Evolutionary conservation across 1,284 basidiomycete genomes (phyloP).

Genomic region (Marasmius oreades): DNA sequence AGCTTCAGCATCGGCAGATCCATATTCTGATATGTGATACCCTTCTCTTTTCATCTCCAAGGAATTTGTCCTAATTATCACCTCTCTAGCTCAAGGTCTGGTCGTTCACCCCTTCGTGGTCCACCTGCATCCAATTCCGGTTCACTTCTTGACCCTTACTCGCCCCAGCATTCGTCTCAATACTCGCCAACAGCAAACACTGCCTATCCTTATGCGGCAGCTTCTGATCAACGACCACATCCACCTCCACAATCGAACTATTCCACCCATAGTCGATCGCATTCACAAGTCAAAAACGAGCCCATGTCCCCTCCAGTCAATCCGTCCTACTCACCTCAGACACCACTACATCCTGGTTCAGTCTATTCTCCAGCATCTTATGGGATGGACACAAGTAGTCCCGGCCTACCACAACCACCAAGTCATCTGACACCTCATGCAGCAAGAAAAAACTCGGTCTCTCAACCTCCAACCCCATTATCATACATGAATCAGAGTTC

Average conservation of each 20-base stretch:
- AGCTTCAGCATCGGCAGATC: conserved; percentile 26
- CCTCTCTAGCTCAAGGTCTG: conserved; percentile 49
- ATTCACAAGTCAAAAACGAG: conserved; percentile 59
- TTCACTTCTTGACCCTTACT: conserved; percentile 61
- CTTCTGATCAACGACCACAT: conserved; percentile 26
- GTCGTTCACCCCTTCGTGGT: conserved; percentile 60
- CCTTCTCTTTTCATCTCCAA: not conserved
- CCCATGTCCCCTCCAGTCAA: conserved; percentile 47
- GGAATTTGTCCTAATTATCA: conserved; percentile 34
- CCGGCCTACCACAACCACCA: conserved; percentile 45
- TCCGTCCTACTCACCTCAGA: conserved; percentile 52
- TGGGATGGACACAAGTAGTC: conserved; percentile 59
- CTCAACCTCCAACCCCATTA: conserved; percentile 66
- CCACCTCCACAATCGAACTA: conserved; percentile 46
- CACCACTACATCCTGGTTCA: conserved; percentile 17
- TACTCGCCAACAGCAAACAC: conserved; percentile 55
- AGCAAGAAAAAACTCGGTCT: conserved; percentile 47
- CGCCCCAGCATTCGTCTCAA: conserved; percentile 53
- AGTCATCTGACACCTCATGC: conserved; percentile 43
- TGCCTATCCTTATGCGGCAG: conserved; percentile 45
- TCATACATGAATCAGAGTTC: conserved; percentile 54
- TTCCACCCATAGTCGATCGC: conserved; percentile 55
- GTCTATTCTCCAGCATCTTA: conserved; percentile 33
- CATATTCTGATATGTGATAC: conserved; percentile 66
- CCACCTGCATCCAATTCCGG: conserved; percentile 32